Evolutionary conservation across 2,329 filamentous ascomycete genomes (phyloP), one percentile per base, ranked within the genome.

Genomic region (Talaromyces sp.): DNA sequence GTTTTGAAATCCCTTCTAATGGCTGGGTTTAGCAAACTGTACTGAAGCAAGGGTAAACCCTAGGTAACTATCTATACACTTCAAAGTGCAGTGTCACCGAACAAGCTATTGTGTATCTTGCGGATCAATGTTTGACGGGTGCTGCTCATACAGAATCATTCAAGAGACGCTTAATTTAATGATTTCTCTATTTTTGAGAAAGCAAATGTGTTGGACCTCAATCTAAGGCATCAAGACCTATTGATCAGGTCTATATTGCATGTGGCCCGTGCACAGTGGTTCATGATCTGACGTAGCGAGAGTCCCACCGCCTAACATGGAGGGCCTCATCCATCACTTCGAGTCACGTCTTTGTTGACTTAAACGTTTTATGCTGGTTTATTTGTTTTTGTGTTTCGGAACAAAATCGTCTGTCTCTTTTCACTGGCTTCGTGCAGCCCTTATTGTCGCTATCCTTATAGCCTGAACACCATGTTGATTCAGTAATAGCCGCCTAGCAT

Each of bases 401-500:
- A 23, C 11, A 21, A n/a, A n/a, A 6, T 35, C n/a, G n/a, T 35
- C 31, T 21, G 31, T 37, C 5, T 11, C 31, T 21, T 23, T n/a
- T 37, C 11, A 2, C 28, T 2, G 1, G 1, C 18, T 16, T 35
- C 5, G 1, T 35, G n/a, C 28, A 37, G n/a, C 28, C n/a, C 31
- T 52, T 54, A 14, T 46, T n/a, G 35, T 42, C 35, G 57, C 62
- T 59, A 18, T 48, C n/a, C 56, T n/a, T 5, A 46, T 21, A 44
- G 39, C 21, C 14, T 42, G 9, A 44, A 28, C 60, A 44, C 76
- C 75, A 74, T 69, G 68, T 69, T 69, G 67, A 66, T 66, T 64
- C 64, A 71, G 68, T 71, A 69, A 75, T 67, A 64, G 67, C 65
- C 66, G 69, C 31, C 70, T 73, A 64, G 70, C 69, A 79, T 79